Evolutionary conservation across 257 asterid genomes (phyloP).

Genomic region (Asclepias syriaca): DNA sequence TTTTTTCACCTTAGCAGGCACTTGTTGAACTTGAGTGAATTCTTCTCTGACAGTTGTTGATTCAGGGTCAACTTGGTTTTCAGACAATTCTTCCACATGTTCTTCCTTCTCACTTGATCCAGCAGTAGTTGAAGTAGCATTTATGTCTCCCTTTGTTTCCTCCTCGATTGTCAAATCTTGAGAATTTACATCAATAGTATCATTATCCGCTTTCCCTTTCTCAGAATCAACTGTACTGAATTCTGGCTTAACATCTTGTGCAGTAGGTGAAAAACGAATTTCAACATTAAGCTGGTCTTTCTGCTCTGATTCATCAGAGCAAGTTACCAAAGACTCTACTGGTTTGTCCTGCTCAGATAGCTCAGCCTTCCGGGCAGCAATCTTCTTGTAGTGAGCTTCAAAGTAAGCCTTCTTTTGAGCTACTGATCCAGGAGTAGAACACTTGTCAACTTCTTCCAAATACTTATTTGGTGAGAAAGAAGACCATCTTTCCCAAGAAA

Average conservation of each 20-base stretch:
- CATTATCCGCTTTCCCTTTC: slow-evolving; percentile 16
- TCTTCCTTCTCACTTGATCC: slow-evolving; percentile 24
- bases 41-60: slow-evolving; percentile 17
- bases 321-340: slow-evolving; percentile 19
- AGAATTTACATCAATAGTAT: slow-evolving; percentile 20
- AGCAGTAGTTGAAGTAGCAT: slow-evolving; percentile 13
- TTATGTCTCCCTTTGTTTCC: slow-evolving; percentile 30
- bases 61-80: slow-evolving; percentile 21
- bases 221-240: slow-evolving; percentile 11
- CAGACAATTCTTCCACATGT: slow-evolving; percentile 25
- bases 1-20: slow-evolving; percentile 13
- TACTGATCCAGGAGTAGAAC: slow-evolving; percentile 89
- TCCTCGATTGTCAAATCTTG: slow-evolving; percentile 21
- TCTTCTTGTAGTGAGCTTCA: slow-evolving; percentile 87
- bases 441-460: slow-evolving; percentile 84
- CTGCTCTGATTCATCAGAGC: slow-evolving; percentile 24
- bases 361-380: slow-evolving; percentile 79
- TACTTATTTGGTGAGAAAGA: slow-evolving; percentile 87
- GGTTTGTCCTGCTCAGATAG: slow-evolving; percentile 57
- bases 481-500: slow-evolving; percentile 97
- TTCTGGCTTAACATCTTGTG: slow-evolving; percentile 29
- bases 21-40: slow-evolving; percentile 5
- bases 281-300: slow-evolving; percentile 13
- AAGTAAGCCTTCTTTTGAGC: slow-evolving; percentile 91
- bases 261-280: slow-evolving; percentile 15